Evolutionary conservation across 768 basidiomycete species (phyloP), one percentile per base, ranked within the genome.

Genomic region (Tylopilus subfusipes): DNA sequence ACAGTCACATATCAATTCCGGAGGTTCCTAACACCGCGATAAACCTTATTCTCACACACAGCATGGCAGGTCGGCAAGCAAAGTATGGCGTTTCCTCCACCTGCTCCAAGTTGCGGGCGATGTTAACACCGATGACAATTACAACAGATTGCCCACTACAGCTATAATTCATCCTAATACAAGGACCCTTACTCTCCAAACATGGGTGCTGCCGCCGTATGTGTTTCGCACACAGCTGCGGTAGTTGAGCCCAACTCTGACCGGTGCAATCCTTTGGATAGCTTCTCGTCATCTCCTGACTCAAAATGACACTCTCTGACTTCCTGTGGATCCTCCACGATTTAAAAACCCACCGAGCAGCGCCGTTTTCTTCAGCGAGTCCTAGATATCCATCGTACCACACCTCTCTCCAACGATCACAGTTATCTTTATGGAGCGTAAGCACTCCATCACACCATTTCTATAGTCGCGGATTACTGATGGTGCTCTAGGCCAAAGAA

Each of bases 31-130:
- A 36, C 36, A 16, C 49, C 50, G 57, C 3, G 54, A 52, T 50
- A 27, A n/a, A 14, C n/a, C 13, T 47, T 44, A 49, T 65, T 66
- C 65, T 56, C 65, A 68, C 65, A 66, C 65, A 66, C 66, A 66
- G 66, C 66, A 60, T 68, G 63, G 56, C 55, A 65, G 33, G 48
- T 66, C 66, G 65, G 66, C 53, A 36, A n/a, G 38, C n/a, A 54
- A 61, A 63, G 46, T 66, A 60, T 45, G 66, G 65, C 66, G 64
- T 61, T 63, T 68, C 53, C 21, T 38, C 33, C 52, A 27, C 44
- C 50, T 46, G 14, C 52, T 63, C 38, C 52, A 63, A 58, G 46
- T 53, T 21, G 43, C 61, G 67, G 56, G 52, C 27, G 60, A 57
- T 45, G 42, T 30, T 48, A 51, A 42, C 53, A 58, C 63, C 66